Evolutionary conservation across 2,329 filamentous ascomycete genomes (phyloP).

Genomic region (Penicillium sp.): DNA sequence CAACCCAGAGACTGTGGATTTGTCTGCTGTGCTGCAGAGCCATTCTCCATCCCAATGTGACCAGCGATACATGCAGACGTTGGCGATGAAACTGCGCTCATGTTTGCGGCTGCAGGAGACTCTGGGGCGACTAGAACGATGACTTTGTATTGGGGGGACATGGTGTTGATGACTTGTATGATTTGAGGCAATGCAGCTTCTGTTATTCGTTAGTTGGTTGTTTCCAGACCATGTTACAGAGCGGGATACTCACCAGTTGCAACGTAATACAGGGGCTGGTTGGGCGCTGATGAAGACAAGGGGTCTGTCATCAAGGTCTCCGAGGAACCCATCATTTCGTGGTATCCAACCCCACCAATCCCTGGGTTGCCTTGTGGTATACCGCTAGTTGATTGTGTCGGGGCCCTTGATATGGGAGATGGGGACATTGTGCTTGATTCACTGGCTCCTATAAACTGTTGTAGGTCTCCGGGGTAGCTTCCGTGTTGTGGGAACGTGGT

Average conservation of each 20-base stretch:
- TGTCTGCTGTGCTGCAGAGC: background rate
- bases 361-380: background rate
- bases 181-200: constrained; percentile 22
- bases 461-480: background rate
- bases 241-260: constrained; percentile 16
- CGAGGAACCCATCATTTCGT: background rate
- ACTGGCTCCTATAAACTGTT: background rate
- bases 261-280: constrained; percentile 19
- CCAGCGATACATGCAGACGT: background rate
- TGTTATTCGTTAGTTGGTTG: background rate
- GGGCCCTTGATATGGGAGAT: background rate
- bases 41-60: background rate
- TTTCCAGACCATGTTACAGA: background rate
- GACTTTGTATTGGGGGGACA: constrained; percentile 18
- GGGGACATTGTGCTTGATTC: background rate
- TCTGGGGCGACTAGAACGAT: constrained; percentile 20
- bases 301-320: background rate
- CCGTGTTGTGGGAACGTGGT: background rate
- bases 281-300: background rate
- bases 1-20: background rate
- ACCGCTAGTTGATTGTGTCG: background rate
- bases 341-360: background rate
- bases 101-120: background rate
- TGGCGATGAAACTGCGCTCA: background rate
- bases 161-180: constrained; percentile 14